Evolutionary conservation across 345 rosid species (phyloP).

Genomic region (Kandelia obovata): DNA sequence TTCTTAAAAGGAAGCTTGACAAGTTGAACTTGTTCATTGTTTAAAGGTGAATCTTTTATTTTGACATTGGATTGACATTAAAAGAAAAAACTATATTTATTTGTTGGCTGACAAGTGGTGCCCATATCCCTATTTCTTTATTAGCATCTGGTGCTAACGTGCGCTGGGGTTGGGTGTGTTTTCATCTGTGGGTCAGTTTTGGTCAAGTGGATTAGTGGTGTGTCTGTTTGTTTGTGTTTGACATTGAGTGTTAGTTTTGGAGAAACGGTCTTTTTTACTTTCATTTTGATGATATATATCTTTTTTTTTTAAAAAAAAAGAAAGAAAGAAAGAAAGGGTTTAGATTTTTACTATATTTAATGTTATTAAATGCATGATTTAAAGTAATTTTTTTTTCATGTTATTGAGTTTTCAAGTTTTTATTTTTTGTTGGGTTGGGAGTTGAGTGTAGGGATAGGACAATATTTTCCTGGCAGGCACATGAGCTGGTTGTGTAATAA

Average conservation of each 20-base stretch:
- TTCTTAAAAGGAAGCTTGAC: background rate
- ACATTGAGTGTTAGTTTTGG: background rate
- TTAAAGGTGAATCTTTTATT: background rate
- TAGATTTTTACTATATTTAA: background rate
- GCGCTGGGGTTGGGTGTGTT: background rate
- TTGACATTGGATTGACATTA: too few species aligned
- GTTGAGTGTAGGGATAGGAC: background rate
- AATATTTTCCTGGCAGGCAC: slow-evolving; percentile 13
- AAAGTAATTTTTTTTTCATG: background rate
- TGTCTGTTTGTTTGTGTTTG: background rate
- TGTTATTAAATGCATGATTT: background rate
- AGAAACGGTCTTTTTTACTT: background rate
- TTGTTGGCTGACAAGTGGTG: background rate
- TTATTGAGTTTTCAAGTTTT: background rate
- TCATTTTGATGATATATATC: too few species aligned
- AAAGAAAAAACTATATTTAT: too few species aligned
- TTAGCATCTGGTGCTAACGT: background rate
- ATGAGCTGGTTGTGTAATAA: slow-evolving; percentile 17
- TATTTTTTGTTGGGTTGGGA: background rate
- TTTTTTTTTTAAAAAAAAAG: too few species aligned
- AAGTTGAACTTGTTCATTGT: background rate
- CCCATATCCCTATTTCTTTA: background rate
- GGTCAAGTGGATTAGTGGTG: background rate
- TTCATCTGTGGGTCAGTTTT: background rate
- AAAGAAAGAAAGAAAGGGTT: too few species aligned